Conservation (phyloP, 495 filamentous ascomycete species). For the Emericellopsis terricola region DNA sequence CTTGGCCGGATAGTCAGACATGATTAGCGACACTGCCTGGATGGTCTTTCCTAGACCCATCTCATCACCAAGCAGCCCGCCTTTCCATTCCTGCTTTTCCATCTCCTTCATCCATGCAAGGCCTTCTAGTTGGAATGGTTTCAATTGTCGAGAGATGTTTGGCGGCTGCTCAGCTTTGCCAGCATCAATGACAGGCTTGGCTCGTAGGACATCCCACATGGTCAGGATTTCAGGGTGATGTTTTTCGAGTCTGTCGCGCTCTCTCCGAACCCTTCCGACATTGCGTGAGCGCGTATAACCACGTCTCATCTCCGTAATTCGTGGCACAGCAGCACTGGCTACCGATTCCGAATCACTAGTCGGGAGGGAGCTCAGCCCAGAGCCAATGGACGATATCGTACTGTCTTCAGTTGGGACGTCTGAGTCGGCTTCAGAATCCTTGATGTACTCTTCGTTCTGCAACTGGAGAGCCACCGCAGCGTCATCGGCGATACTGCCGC, state of each 20-base stretch:
- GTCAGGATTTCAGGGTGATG: slow-evolving; percentile 60
- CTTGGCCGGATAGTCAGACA: slow-evolving; percentile 83
- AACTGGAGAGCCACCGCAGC: slow-evolving; percentile 17
- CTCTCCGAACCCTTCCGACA: slow-evolving; percentile 8
- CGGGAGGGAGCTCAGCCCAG: background rate
- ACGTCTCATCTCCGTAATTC: slow-evolving; percentile 7
- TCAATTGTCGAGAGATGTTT: slow-evolving; percentile 62
- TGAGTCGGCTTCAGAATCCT: background rate
- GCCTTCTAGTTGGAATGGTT: slow-evolving; percentile 86
- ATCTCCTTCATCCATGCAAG: slow-evolving; percentile 85
- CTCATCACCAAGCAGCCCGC: slow-evolving; percentile 83
- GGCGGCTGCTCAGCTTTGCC: slow-evolving; percentile 54
- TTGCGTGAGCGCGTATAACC: slow-evolving; percentile 10
- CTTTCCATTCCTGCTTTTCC: slow-evolving; percentile 68
- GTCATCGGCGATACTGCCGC: too few relatives aligned
- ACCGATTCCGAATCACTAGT: background rate
- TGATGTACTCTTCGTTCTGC: slow-evolving; percentile 16
- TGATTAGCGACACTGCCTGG: slow-evolving; percentile 88
- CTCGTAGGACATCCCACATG: slow-evolving; percentile 68
- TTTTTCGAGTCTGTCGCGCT: slow-evolving; percentile 34
- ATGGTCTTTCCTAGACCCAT: slow-evolving; percentile 99
- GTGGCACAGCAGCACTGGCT: background rate
- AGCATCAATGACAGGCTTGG: slow-evolving; percentile 44
- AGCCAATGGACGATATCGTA: too few relatives aligned
- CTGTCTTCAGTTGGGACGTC: too few relatives aligned